Percentiles rank a stretch among this genome's conserved stretches.
phyloP scores from a whole-genome alignment of 2,329 filamentous ascomycete genomes.

The Colletotrichum chrysophilum region DNA sequence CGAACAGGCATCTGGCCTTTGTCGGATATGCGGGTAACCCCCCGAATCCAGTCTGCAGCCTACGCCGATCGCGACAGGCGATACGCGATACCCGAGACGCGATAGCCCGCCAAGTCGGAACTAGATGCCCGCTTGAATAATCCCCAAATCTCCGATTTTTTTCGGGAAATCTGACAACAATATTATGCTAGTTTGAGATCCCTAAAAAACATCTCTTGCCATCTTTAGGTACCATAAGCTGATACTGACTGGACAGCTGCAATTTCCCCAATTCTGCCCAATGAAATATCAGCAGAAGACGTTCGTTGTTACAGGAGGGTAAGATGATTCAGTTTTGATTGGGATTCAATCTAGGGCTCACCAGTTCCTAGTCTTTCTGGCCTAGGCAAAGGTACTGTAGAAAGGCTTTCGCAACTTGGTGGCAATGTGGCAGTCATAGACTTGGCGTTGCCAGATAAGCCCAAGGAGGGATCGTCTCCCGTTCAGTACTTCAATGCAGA shows the following conservation, averaged over 20 bases:
- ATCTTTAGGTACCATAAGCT: not conserved
- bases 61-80: not conserved
- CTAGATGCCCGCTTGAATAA: not conserved
- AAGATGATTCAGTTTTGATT: not conserved
- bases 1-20: not conserved
- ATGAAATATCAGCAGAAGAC: not conserved
- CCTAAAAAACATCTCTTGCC: rapidly evolving
- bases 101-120: not conserved
- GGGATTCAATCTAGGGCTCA: not conserved
- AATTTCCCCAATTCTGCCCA: not conserved
- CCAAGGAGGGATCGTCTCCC: rapidly evolving
- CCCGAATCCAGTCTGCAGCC: not conserved
- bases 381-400: not conserved
- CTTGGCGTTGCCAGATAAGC: not conserved
- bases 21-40: not conserved
- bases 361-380: not conserved
- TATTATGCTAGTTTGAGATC: not conserved
- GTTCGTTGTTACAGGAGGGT: not conserved
- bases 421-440: not conserved
- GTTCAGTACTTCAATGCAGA: not conserved
- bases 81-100: not conserved
- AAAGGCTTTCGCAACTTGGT: not conserved
- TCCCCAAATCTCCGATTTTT: not conserved
- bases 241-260: not conserved
- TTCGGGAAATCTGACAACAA: not conserved